Conservation (phyloP, 192 early-diverging fungal genomes). For the Coemansia reversa region DNA sequence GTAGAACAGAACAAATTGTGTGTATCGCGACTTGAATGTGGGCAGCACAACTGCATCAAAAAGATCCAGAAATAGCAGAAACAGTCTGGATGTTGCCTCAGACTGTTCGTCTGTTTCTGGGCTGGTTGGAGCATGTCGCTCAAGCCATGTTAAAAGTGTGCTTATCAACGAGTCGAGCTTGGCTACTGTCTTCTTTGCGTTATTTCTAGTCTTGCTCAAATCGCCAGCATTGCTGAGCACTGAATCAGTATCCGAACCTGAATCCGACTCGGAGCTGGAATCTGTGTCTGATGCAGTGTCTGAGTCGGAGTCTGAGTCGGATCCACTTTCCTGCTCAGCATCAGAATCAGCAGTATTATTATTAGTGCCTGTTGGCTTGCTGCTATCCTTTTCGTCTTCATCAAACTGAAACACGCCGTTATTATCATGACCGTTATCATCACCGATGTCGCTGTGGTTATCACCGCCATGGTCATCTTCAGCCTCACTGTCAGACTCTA, state of each 20-base stretch:
- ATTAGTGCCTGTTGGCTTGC: conserved; percentile 23
- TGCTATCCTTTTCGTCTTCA: conserved; percentile 40
- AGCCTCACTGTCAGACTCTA: conserved; percentile 57
- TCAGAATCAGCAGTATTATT: not conserved
- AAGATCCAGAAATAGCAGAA: conserved; percentile 66
- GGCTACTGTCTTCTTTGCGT: conserved; percentile 58
- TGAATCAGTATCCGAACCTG: conserved; percentile 40
- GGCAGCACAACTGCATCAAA: conserved; percentile 79
- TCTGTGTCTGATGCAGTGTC: conserved; percentile 37
- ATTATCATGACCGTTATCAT: conserved; percentile 2
- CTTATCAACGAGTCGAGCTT: conserved; percentile 76
- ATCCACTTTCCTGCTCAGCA: not conserved
- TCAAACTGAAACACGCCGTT: conserved; percentile 59
- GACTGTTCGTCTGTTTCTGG: conserved; percentile 23
- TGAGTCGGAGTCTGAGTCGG: not conserved
- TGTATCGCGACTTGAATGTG: conserved; percentile 87
- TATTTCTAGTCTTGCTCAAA: conserved; percentile 25
- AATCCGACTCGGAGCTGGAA: conserved; percentile 27
- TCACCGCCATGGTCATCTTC: conserved; percentile 38
- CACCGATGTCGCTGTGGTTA: conserved; percentile 3
- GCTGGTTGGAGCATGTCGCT: conserved; percentile 27
- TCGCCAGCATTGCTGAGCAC: conserved; percentile 17
- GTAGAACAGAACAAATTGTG: conserved; percentile 91
- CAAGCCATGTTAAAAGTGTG: conserved; percentile 65
- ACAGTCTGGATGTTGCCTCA: conserved; percentile 58